Evolutionary conservation across 371 early-diverging fungal species (phyloP).

Genomic region (Rhizopus arrhizus): DNA sequence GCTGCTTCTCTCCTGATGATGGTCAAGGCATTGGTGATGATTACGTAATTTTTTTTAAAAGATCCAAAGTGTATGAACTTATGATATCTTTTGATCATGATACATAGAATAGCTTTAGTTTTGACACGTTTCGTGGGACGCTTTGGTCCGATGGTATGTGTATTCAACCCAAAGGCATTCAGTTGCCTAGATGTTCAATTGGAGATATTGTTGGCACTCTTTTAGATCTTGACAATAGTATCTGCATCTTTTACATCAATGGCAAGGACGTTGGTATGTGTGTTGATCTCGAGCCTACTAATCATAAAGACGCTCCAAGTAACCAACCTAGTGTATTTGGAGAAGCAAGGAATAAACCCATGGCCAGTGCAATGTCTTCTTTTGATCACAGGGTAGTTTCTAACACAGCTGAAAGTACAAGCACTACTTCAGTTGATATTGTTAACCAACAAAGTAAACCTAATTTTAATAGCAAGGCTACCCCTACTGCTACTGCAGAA

Average conservation of each 20-base stretch:
- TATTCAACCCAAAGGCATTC: conserved; percentile 40
- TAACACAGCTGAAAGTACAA: too few species aligned
- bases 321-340: not conserved
- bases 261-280: conserved; percentile 44
- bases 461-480: too few species aligned
- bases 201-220: conserved; percentile 54
- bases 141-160: conserved; percentile 57
- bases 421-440: too few species aligned
- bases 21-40: conserved; percentile 69
- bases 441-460: too few species aligned
- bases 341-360: too few species aligned
- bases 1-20: conserved; percentile 66
- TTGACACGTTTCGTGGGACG: conserved; percentile 60
- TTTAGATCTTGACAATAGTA: conserved; percentile 47
- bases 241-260: conserved; percentile 51
- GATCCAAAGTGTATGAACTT: too few species aligned
- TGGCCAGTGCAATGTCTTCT: too few species aligned
- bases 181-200: conserved; percentile 36
- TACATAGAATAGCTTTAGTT: conserved; percentile 59
- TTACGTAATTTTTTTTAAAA: conserved; percentile 33
- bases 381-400: too few species aligned
- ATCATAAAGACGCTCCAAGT: conserved; percentile 13
- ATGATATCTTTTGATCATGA: not conserved
- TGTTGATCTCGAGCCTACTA: conserved; percentile 42
- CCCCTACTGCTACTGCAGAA: too few species aligned